phyloP scores from a whole-genome alignment of 2,329 filamentous ascomycete genomes.

The Rosellinia necatrix region DNA sequence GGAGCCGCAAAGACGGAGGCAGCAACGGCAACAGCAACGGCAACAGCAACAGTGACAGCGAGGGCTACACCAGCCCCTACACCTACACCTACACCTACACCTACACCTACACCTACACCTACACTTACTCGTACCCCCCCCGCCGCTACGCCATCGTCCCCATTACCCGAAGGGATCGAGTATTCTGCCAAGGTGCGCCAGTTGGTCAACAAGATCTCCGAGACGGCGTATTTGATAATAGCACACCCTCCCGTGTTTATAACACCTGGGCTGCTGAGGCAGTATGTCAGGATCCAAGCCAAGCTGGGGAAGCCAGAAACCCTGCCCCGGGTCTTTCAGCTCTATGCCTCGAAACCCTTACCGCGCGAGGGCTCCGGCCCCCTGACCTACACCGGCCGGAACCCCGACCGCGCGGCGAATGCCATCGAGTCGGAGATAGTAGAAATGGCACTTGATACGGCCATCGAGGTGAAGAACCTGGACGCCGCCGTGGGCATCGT shows the following conservation, averaged over 20 bases:
- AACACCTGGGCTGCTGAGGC: slow-evolving; percentile 69
- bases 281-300: slow-evolving; percentile 78
- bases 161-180: slow-evolving; percentile 23
- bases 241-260: slow-evolving; percentile 80
- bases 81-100: too few species aligned
- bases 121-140: too few species aligned
- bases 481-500: slow-evolving; percentile 77
- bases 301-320: slow-evolving; percentile 74
- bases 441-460: slow-evolving; percentile 74
- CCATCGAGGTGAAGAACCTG: slow-evolving; percentile 79
- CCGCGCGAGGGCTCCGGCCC: slow-evolving; percentile 64
- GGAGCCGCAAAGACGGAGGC: neutral
- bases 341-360: slow-evolving; percentile 83
- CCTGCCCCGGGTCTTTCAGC: slow-evolving; percentile 76
- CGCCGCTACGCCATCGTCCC: slow-evolving; percentile 11
- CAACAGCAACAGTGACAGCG: slow-evolving; percentile 3
- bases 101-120: too few species aligned
- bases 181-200: slow-evolving; percentile 44
- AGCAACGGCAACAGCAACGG: neutral
- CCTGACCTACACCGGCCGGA: slow-evolving; percentile 64
- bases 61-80: neutral
- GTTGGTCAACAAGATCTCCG: slow-evolving; percentile 57
- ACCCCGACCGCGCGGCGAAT: slow-evolving; percentile 70
- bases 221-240: slow-evolving; percentile 70
- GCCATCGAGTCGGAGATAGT: slow-evolving; percentile 75